phyloP scores from a whole-genome alignment of 2,329 filamentous ascomycete species.

The Beauveria pseudobassiana region DNA sequence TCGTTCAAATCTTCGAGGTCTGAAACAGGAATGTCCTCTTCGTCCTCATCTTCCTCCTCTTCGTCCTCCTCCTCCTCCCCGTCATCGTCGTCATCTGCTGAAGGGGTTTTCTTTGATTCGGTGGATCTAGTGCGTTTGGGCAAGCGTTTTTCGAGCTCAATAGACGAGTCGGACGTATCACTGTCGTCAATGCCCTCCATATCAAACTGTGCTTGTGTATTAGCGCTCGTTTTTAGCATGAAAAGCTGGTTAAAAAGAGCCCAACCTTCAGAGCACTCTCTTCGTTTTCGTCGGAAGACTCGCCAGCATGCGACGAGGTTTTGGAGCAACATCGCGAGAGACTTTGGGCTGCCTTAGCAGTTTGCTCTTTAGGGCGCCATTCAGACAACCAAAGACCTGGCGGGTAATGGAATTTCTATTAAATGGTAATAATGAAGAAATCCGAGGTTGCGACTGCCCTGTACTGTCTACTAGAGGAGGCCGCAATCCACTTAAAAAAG shows the following conservation, averaged over 20 bases:
- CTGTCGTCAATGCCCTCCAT: conserved; percentile 52
- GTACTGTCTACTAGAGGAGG: neutral
- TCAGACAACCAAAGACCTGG: neutral
- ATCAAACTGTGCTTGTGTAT: conserved; percentile 34
- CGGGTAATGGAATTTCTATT: no score
- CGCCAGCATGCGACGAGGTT: neutral
- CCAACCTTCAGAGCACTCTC: conserved; percentile 1
- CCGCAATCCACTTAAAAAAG: neutral
- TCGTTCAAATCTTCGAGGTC: conserved; percentile 73
- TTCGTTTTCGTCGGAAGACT: conserved; percentile 12
- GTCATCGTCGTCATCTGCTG: conserved; percentile 41
- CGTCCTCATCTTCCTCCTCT: conserved; percentile 54
- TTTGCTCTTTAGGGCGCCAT: neutral
- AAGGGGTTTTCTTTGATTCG: conserved; percentile 16
- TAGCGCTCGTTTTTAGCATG: neutral
- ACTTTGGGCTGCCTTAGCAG: neutral
- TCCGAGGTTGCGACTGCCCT: neutral
- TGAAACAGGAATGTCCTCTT: conserved; percentile 79
- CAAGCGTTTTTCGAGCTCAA: conserved; percentile 58
- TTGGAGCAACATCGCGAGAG: neutral
- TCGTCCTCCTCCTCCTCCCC: conserved; percentile 52
- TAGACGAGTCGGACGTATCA: conserved; percentile 59
- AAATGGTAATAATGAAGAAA: neutral
- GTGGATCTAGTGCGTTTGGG: conserved; percentile 30
- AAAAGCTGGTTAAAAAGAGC: neutral